Conservation (phyloP, 2,329 filamentous ascomycete genomes). For the Epichloe gansuensis region DNA sequence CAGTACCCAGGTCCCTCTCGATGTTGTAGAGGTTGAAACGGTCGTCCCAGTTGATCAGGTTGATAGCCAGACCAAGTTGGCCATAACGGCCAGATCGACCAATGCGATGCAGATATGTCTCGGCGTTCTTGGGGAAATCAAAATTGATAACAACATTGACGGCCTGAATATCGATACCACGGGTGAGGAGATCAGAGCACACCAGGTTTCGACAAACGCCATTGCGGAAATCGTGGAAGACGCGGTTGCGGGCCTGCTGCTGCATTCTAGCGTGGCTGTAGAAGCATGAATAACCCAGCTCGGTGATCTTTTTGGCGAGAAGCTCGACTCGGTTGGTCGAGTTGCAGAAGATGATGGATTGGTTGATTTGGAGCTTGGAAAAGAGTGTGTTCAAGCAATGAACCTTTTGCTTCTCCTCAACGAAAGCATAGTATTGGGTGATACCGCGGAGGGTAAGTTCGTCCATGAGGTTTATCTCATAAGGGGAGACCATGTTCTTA, state of each 20-base stretch:
- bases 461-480: conserved; percentile 99
- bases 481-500: conserved; percentile 91
- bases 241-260: conserved; percentile 90
- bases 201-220: conserved; percentile 96
- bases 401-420: conserved; percentile 98
- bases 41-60: conserved; percentile 99
- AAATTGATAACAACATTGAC: conserved; percentile 99
- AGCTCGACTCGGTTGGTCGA: conserved; percentile 97
- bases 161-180: conserved; percentile 98
- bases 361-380: conserved; percentile 98
- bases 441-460: conserved; percentile 96
- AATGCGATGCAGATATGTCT: conserved; percentile 97
- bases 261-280: conserved; percentile 99
- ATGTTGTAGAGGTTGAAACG: conserved; percentile 98
- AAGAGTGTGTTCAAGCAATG: conserved; percentile 98
- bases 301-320: conserved; percentile 97
- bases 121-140: conserved; percentile 97
- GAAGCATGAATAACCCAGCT: conserved; percentile 97
- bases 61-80: conserved; percentile 93
- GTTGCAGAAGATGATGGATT: conserved; percentile 99
- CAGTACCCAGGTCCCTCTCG: conserved; percentile 90
- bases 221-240: conserved; percentile 98
- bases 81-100: conserved; percentile 95
- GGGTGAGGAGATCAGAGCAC: conserved; percentile 91
- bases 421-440: conserved; percentile 98